Conservation (phyloP, 768 basidiomycete species). For the Auricularia sp. region DNA sequence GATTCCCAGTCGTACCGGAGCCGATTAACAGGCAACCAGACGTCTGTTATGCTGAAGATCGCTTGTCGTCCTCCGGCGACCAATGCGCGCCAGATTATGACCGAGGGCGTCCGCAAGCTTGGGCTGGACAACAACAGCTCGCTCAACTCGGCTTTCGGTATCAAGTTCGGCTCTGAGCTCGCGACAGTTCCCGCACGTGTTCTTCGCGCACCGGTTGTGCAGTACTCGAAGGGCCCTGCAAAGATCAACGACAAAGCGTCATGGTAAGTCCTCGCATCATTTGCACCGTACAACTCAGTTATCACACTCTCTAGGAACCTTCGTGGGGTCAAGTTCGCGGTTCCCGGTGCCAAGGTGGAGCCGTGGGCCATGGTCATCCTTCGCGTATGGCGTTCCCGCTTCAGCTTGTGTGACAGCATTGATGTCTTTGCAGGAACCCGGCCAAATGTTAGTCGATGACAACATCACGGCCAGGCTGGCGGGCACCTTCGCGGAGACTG, state of each 20-base stretch:
- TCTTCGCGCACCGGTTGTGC: constrained; percentile 46
- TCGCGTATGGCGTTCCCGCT: too few species aligned
- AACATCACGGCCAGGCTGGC: neutral
- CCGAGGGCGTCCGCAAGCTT: constrained; percentile 45
- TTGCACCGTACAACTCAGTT: constrained; percentile 22
- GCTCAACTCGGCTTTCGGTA: constrained; percentile 44
- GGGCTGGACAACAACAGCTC: constrained; percentile 28
- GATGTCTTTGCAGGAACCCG: too few species aligned
- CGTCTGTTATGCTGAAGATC: constrained; percentile 55
- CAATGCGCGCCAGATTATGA: constrained; percentile 49
- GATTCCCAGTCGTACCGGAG: constrained; percentile 28
- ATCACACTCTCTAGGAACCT: constrained; percentile 45
- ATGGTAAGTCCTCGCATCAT: constrained; percentile 76
- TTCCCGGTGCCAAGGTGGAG: too few species aligned
- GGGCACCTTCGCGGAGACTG: neutral
- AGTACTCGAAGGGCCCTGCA: constrained; percentile 33
- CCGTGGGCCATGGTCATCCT: too few species aligned
- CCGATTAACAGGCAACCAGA: constrained; percentile 53
- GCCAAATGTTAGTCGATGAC: too few species aligned
- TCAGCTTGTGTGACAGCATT: too few species aligned
- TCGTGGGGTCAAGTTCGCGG: constrained; percentile 25
- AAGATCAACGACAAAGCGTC: constrained; percentile 42
- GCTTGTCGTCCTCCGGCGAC: constrained; percentile 54
- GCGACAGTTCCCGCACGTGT: constrained; percentile 53
- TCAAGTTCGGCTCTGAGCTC: constrained; percentile 50